phyloP scores from a whole-genome alignment of 2,329 filamentous ascomycete species.

The Pseudogymnoascus sp. region DNA sequence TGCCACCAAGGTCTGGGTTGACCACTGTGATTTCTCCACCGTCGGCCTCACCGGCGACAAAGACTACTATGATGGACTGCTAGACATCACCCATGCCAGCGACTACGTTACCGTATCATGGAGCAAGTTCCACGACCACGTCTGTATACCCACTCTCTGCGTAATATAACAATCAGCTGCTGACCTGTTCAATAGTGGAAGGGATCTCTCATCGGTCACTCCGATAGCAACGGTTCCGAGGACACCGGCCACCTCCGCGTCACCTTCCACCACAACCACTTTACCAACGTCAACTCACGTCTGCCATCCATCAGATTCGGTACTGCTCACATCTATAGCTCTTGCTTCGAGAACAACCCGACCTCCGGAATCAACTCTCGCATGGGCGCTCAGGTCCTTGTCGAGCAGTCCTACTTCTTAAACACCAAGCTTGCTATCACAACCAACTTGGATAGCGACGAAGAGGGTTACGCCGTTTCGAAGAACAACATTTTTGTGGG shows the following conservation, averaged over 20 bases:
- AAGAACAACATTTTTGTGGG: slow-evolving; percentile 10
- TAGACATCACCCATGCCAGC: slow-evolving; percentile 37
- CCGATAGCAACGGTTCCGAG: slow-evolving; percentile 23
- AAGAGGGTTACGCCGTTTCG: not conserved
- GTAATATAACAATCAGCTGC: not conserved
- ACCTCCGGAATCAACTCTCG: slow-evolving; percentile 48
- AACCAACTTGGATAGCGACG: slow-evolving; percentile 1
- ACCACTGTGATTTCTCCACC: slow-evolving; percentile 22
- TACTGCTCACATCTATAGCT: slow-evolving; percentile 53
- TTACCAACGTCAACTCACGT: slow-evolving; percentile 18
- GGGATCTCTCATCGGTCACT: slow-evolving; percentile 24
- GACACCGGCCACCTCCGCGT: slow-evolving; percentile 24
- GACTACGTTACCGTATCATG: slow-evolving; percentile 37
- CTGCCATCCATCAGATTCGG: slow-evolving; percentile 57
- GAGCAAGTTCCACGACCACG: slow-evolving; percentile 37
- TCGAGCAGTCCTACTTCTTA: slow-evolving; percentile 30
- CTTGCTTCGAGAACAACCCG: slow-evolving; percentile 34
- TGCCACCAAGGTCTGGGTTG: slow-evolving; percentile 30
- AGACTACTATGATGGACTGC: slow-evolving; percentile 35
- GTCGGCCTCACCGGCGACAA: slow-evolving; percentile 32
- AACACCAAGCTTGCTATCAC: slow-evolving; percentile 4
- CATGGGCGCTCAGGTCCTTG: slow-evolving; percentile 46
- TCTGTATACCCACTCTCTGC: not conserved
- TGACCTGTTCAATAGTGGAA: slow-evolving; percentile 14
- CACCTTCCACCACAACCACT: slow-evolving; percentile 23